Evolutionary conservation across 352 stramenopile species (phyloP).

Genomic region (Phytophthora palmivora): DNA sequence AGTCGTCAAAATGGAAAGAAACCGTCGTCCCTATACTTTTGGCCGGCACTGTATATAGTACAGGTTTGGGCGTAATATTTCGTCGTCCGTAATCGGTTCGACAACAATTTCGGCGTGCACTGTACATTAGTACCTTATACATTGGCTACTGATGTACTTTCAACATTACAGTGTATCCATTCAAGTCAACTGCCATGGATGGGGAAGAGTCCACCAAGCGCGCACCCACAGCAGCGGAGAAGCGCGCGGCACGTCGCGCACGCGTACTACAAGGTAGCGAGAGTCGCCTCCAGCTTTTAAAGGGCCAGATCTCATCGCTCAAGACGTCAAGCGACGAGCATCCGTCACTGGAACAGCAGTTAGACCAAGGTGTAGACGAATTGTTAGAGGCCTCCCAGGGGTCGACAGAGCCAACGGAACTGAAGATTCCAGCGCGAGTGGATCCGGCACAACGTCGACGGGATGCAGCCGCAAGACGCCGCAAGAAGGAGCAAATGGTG

Average conservation of each 20-base stretch:
- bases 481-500: slow-evolving; percentile 66
- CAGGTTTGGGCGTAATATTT: too few relatives aligned
- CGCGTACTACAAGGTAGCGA: slow-evolving; percentile 69
- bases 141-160: too few relatives aligned
- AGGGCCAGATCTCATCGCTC: slow-evolving; percentile 66
- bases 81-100: too few relatives aligned
- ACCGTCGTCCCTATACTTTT: too few relatives aligned
- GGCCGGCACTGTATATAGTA: too few relatives aligned
- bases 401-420: slow-evolving; percentile 10
- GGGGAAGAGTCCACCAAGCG: slow-evolving; percentile 7
- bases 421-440: slow-evolving; percentile 57
- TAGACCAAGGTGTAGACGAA: slow-evolving; percentile 57
- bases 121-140: too few relatives aligned
- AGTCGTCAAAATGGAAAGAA: too few relatives aligned
- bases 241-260: slow-evolving; percentile 69
- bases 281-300: slow-evolving; percentile 71
- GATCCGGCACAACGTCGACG: slow-evolving; percentile 71
- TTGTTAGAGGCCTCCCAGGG: slow-evolving; percentile 30
- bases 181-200: not conserved
- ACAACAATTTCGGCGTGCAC: too few relatives aligned
- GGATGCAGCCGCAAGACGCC: slow-evolving; percentile 66
- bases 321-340: slow-evolving; percentile 38
- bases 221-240: slow-evolving; percentile 54
- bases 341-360: slow-evolving; percentile 41
- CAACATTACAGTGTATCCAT: too few relatives aligned